Evolutionary conservation across 352 stramenopile genomes (phyloP).

Genomic region (Peronospora farinosa): DNA sequence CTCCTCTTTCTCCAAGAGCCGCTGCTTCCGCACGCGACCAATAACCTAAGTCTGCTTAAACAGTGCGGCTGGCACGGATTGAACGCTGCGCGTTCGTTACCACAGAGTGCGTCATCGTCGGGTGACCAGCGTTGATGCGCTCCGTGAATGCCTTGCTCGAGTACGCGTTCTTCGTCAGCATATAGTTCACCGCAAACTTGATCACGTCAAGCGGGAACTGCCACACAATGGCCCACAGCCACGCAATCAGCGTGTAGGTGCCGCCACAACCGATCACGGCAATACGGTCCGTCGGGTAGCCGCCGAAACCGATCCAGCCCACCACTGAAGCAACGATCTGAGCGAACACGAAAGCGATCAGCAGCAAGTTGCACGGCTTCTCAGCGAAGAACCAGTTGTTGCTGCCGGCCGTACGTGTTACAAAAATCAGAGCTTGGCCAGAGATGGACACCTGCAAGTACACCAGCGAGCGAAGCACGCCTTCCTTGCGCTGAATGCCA

Average conservation of each 20-base stretch:
- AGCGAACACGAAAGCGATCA: constrained; percentile 64
- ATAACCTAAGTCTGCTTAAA: constrained; percentile 29
- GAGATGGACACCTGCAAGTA: constrained; percentile 75
- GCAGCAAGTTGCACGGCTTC: constrained; percentile 53
- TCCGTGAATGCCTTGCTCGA: constrained; percentile 57
- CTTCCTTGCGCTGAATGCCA: constrained; percentile 61
- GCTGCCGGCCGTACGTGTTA: constrained; percentile 60
- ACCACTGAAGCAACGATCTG: constrained; percentile 60
- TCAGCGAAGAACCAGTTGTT: constrained; percentile 77
- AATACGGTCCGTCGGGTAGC: constrained; percentile 61
- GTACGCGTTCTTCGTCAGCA: constrained; percentile 57
- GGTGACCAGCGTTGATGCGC: constrained; percentile 71
- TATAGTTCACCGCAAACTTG: constrained; percentile 67
- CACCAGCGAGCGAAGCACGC: constrained; percentile 54
- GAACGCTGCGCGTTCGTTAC: constrained; percentile 58
- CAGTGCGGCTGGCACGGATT: constrained; percentile 58
- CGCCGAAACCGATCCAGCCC: constrained; percentile 57
- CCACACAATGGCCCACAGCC: constrained; percentile 65
- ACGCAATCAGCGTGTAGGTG: constrained; percentile 57
- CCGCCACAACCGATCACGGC: constrained; percentile 58
- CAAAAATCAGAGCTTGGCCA: constrained; percentile 67
- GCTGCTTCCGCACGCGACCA: constrained; percentile 5
- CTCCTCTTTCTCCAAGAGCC: constrained; percentile 5
- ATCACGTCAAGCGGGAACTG: constrained; percentile 70
- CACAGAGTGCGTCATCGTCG: constrained; percentile 51